Conservation (phyloP, 495 filamentous ascomycete species). For the Lindgomyces ingoldianus region DNA sequence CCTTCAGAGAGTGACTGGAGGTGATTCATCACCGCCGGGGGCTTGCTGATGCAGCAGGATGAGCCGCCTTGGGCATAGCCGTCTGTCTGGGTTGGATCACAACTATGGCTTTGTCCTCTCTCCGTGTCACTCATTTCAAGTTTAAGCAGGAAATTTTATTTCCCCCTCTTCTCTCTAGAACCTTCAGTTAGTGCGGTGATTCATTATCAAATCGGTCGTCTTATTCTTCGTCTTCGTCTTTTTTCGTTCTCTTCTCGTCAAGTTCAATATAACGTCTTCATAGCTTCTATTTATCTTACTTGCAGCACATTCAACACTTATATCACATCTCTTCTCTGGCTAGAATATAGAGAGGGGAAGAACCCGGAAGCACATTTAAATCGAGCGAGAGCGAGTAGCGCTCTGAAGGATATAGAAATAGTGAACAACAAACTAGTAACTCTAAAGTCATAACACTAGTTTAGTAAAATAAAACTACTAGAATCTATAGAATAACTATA, state of each 20-base stretch:
- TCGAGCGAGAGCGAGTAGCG: too few relatives aligned
- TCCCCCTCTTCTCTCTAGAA: constrained; percentile 14
- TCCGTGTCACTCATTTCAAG: constrained; percentile 19
- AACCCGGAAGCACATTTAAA: too few relatives aligned
- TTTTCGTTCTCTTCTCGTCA: constrained; percentile 16
- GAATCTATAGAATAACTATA: too few relatives aligned
- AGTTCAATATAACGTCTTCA: constrained; percentile 16
- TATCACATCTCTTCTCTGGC: constrained; percentile 22
- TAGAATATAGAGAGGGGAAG: constrained; percentile 7
- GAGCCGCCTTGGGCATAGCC: constrained; percentile 13
- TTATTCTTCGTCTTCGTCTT: constrained; percentile 15
- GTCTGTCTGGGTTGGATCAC: constrained; percentile 15
- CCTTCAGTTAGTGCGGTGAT: constrained; percentile 10
- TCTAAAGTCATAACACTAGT: too few relatives aligned
- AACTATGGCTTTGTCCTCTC: constrained; percentile 1
- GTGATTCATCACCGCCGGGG: constrained; percentile 13
- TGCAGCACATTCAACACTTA: constrained; percentile 1
- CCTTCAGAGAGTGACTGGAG: constrained; percentile 19
- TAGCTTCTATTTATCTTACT: constrained; percentile 12
- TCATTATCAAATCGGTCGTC: constrained; percentile 12
- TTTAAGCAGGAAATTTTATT: constrained; percentile 8
- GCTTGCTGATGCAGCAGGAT: constrained; percentile 26
- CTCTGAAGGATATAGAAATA: too few relatives aligned
- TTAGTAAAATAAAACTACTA: too few relatives aligned
- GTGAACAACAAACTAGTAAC: too few relatives aligned